A percentile compares a stretch with the other conserved stretches of the same genome.
Evolutionary conservation across 371 early-diverging fungal species (phyloP).

Genomic region (Funneliformis caledonium): DNA sequence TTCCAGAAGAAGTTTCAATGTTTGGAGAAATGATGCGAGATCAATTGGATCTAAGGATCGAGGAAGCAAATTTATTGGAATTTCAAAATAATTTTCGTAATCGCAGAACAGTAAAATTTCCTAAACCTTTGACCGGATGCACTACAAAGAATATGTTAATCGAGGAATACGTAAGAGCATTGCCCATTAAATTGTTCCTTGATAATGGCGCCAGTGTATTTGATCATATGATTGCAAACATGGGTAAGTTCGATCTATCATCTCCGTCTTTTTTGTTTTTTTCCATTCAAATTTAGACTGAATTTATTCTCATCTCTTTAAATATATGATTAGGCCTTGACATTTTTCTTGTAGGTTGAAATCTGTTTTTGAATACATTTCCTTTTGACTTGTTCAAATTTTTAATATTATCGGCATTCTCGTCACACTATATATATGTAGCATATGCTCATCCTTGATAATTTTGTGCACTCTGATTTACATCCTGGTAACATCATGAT

Average conservation of each 20-base stretch:
- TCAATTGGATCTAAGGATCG: slow-evolving; percentile 88
- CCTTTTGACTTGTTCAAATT: neutral
- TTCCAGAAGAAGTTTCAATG: slow-evolving; percentile 85
- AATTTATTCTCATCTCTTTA: neutral
- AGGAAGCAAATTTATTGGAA: slow-evolving; percentile 73
- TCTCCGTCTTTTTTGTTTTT: slow-evolving; percentile 43
- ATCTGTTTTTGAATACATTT: neutral
- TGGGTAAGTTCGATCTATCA: slow-evolving; percentile 65
- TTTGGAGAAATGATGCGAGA: slow-evolving; percentile 93
- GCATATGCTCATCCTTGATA: slow-evolving; percentile 90
- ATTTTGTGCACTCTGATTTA: slow-evolving; percentile 93
- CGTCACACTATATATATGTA: slow-evolving; percentile 32
- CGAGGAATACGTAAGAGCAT: slow-evolving; percentile 80
- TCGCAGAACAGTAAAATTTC: slow-evolving; percentile 66
- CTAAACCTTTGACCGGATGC: slow-evolving; percentile 67
- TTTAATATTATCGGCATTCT: neutral
- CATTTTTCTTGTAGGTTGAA: slow-evolving; percentile 54
- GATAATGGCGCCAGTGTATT: slow-evolving; percentile 57
- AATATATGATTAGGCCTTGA: slow-evolving; percentile 49
- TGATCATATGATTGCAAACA: slow-evolving; percentile 75
- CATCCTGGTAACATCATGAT: slow-evolving; percentile 96
- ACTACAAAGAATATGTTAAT: slow-evolving; percentile 76
- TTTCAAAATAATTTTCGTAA: slow-evolving; percentile 75
- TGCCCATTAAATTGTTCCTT: slow-evolving; percentile 78
- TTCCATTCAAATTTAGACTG: neutral